Evolutionary conservation across 2,329 filamentous ascomycete species (phyloP).

Genomic region (Fusarium secorum): DNA sequence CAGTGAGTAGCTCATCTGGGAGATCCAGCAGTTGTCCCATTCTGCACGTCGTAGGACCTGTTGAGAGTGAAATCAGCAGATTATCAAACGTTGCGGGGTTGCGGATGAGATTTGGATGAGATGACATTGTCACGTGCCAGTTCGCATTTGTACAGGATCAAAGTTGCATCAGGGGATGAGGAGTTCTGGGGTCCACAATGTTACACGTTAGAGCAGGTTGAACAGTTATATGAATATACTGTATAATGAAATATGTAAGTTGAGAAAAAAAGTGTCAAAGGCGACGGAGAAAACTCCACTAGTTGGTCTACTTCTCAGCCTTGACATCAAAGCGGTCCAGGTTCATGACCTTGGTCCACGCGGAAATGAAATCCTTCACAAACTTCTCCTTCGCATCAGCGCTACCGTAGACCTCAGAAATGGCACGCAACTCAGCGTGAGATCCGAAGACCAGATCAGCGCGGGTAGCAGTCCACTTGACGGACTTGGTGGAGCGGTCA

Average conservation of each 20-base stretch:
- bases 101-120: background rate
- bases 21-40: background rate
- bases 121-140: background rate
- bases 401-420: constrained; percentile 74
- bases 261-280: background rate
- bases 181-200: background rate
- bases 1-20: background rate
- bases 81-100: background rate
- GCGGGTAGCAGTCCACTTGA: constrained; percentile 75
- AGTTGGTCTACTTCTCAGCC: background rate
- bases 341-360: constrained; percentile 80
- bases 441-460: constrained; percentile 75
- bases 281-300: background rate
- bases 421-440: constrained; percentile 76
- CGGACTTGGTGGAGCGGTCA: constrained; percentile 70
- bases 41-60: accelerated
- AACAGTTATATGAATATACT: background rate
- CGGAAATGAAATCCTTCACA: constrained; percentile 73
- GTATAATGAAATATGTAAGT: constrained; percentile 7
- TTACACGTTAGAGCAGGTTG: background rate
- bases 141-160: background rate
- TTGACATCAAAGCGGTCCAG: constrained; percentile 71
- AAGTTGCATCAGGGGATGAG: background rate
- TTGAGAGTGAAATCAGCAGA: too few relatives aligned
- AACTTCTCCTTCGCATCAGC: constrained; percentile 69